Base-by-base conservation (phyloP, 2,329 filamentous ascomycete species). In the Colletotrichum brevisporum region DNA sequence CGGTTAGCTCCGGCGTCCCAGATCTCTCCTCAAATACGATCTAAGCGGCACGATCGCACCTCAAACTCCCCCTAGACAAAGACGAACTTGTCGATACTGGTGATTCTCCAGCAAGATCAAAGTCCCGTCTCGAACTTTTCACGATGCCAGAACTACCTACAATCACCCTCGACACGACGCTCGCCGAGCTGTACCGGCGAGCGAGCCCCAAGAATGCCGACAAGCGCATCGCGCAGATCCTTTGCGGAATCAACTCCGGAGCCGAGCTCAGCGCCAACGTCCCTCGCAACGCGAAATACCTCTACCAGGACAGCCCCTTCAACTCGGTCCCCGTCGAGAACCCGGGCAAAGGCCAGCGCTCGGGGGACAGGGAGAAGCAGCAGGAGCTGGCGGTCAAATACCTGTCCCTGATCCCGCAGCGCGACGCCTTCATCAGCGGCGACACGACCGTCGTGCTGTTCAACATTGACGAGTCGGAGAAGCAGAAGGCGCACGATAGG, bases 221-320 rank as follows among this genome's bases (percentile, higher is more conserved):
- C 52, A 75, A 74, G 47, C 73, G 73, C 15, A 74, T 81, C 50
- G 77, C 74, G n/a, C 74, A 78, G 45, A 73, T 80, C 31, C 72
- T 78, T 18, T 74, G 76, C 63, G 74, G 73, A 39, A 71, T 76
- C 68, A 78, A 76, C 63, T 75, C 73, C 12, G 72, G 66, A 13
- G 50, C 76, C 8, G 64, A 71, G 26, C 71, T 79, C 16, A 76
- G 71, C 16, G 61, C 74, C 5, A 67, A 75, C 61, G 73, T 81
- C 15, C 76, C 78, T 1, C 74, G 77, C 9, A 82, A 80, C 62
- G 74, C 73, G 15, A 81, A 80, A 63, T 81, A 76, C 51, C 74
- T 80, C 15, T 82, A 82, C 61, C 77, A 82, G 47, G 79, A 81
- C 68, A 74, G 73, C 6, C 71, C 72, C 31, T 78, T 79, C 64